A percentile compares a stretch with the other conserved stretches of the same genome.
Conservation (phyloP, 768 basidiomycete species). For the Cystobasidium ongulense region DNA sequence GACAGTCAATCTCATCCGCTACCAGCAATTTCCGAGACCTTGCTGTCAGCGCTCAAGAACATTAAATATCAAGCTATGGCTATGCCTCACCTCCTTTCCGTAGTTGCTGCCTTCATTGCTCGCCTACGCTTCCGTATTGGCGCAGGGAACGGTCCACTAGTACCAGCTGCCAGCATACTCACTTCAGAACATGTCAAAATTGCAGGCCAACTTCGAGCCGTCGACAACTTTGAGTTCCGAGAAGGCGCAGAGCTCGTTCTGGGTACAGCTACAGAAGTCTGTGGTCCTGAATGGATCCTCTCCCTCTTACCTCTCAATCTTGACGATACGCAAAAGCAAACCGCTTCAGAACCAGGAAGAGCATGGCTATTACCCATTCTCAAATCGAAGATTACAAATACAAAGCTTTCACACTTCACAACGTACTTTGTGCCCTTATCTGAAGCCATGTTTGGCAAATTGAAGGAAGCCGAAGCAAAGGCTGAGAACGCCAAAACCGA, state of each 20-base stretch:
- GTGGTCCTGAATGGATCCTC: conserved; percentile 76
- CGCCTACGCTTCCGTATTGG: conserved; percentile 54
- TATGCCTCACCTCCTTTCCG: conserved; percentile 68
- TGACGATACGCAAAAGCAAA: conserved; percentile 58
- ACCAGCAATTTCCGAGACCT: conserved; percentile 57
- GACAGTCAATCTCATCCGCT: conserved; percentile 38
- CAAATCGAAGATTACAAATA: conserved; percentile 60
- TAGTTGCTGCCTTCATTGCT: conserved; percentile 62
- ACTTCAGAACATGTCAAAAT: conserved; percentile 60
- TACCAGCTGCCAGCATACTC: conserved; percentile 41
- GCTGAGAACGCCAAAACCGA: conserved; percentile 53
- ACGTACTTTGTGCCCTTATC: conserved; percentile 87
- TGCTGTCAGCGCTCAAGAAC: conserved; percentile 62
- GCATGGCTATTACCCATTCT: conserved; percentile 88
- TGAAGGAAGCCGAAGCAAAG: conserved; percentile 52
- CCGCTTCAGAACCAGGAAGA: conserved; percentile 68
- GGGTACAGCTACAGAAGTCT: conserved; percentile 67
- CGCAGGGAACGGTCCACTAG: conserved; percentile 40
- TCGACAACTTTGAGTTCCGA: conserved; percentile 81
- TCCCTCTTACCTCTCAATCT: conserved; percentile 72
- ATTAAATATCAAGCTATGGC: conserved; percentile 60
- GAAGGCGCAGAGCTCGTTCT: conserved; percentile 74
- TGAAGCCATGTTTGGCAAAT: conserved; percentile 80
- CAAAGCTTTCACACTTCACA: conserved; percentile 75
- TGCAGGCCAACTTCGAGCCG: conserved; percentile 63